Base-by-base conservation (phyloP, 2,329 filamentous ascomycete genomes). In the Eutypa lata region DNA sequence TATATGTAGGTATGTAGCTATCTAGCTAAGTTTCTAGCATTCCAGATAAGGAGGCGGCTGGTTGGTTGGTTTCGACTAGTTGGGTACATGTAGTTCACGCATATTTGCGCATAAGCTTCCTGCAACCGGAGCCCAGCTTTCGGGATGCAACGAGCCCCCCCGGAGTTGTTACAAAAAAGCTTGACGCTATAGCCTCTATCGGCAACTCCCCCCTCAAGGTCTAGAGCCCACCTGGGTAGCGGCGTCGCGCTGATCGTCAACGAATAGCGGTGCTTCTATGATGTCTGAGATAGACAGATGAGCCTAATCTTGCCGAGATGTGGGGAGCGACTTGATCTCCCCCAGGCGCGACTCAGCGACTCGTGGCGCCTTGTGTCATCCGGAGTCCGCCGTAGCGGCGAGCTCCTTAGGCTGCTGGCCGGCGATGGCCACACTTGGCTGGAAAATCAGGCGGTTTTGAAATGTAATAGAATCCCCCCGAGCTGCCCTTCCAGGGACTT, bases 341-440 rank as follows among this genome's bases (percentile, higher is more conserved):
- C 21, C 42, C 1, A 18, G 42, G 42, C 42, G 14, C 42, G 42
- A 45, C 42, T 45, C 42, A 45, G 42, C 42, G 22, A 26, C 14
- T 45, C 42, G 42, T 45, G 42, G 42, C 21, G 22, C 42, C 22
- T 45, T 45, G 42, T 45, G 42, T 45, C 42, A 45, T 45, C 42
- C 42, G 42, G 42, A 45, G 42, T 5, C 22, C 42, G 22, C 42
- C 42, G 42, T 19, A 21, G 42, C 42, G 42, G 42, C 22, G n/a
- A 19, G 42, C 21, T 45, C 42, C 42, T 45, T 45, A 24, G 22
- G 10, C 14, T 45, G 42, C 21, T 24, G 42, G 16, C 42, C 42
- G 42, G 42, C 42, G 42, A 24, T 45, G 42, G 42, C 42, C 42
- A 45, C 22, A n/a, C 11, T 24, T 45, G 22, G 42, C 8, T 5